Percentiles rank a stretch among this genome's conserved stretches.
These are phyloP conservation scores for Ceratobasidium sp. DNA, from an alignment of 1,284 basidiomycete genomes.

Conservation along the genomic window DNA sequence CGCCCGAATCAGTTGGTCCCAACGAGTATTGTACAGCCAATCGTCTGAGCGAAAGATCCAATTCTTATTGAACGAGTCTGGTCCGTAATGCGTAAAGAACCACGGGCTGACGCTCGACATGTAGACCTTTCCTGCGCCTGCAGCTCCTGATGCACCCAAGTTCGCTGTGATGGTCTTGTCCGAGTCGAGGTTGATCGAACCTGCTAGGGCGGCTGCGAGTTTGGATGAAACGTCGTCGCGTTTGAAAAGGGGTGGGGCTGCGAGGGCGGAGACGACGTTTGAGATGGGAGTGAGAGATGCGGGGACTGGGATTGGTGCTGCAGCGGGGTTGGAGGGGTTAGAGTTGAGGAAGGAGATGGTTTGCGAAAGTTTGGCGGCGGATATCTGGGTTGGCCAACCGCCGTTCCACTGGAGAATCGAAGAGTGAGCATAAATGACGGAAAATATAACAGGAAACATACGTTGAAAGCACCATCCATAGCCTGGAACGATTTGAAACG, in stretches of 20 bases:
- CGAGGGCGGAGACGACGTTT: slow-evolving; percentile 27
- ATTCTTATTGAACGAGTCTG: slow-evolving; percentile 82
- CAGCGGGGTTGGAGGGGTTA: slow-evolving; percentile 21
- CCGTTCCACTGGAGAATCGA: slow-evolving; percentile 59
- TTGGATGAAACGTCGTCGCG: neutral
- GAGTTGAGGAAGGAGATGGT: slow-evolving; percentile 44
- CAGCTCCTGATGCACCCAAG: slow-evolving; percentile 8
- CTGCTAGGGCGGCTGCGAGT: slow-evolving; percentile 40
- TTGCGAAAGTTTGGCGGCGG: slow-evolving; percentile 35
- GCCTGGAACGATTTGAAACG: slow-evolving; percentile 56
- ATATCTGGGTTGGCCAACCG: slow-evolving; percentile 58
- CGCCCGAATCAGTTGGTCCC: slow-evolving; percentile 76
- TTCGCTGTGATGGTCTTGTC: slow-evolving; percentile 32
- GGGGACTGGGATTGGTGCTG: slow-evolving; percentile 40
- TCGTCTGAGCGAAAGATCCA: slow-evolving; percentile 79
- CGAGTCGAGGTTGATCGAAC: slow-evolving; percentile 40
- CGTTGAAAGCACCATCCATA: slow-evolving; percentile 62
- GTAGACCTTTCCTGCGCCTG: slow-evolving; percentile 56
- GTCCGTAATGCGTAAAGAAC: slow-evolving; percentile 82
- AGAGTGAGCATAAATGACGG: too few relatives aligned
- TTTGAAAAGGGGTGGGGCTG: neutral
- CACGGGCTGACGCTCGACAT: slow-evolving; percentile 71
- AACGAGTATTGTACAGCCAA: slow-evolving; percentile 79
- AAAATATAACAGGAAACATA: slow-evolving; percentile 29
- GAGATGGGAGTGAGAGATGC: slow-evolving; percentile 34